These are phyloP conservation scores for Leptosphaerulina australis DNA, from an alignment of 2,329 filamentous ascomycete genomes.

Conservation along the genomic window DNA sequence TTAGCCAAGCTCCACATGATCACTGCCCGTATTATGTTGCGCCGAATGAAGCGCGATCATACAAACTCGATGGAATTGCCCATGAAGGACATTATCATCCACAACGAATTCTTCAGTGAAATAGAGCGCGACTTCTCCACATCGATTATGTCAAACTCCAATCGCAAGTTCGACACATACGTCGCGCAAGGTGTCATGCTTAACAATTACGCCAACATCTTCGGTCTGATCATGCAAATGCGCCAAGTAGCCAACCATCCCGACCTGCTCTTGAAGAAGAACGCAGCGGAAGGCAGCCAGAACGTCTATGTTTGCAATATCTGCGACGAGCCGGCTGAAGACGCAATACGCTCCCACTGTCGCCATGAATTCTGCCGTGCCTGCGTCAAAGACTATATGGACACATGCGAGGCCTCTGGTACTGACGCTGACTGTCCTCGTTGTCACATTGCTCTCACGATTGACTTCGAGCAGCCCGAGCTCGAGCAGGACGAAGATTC, in stretches of 20 bases:
- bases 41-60: conserved; percentile 91
- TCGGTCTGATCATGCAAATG: conserved; percentile 99
- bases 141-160: conserved; percentile 92
- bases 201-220: conserved; percentile 93
- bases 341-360: conserved; percentile 89
- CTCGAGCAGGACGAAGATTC: conserved; percentile 87
- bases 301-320: conserved; percentile 92
- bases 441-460: conserved; percentile 86
- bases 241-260: conserved; percentile 96
- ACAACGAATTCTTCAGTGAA: conserved; percentile 95
- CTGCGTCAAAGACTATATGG: conserved; percentile 80
- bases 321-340: conserved; percentile 94
- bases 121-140: conserved; percentile 94
- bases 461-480: conserved; percentile 93
- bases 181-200: conserved; percentile 92
- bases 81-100: conserved; percentile 88
- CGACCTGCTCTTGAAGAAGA: conserved; percentile 87
- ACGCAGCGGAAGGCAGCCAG: conserved; percentile 77
- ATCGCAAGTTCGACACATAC: conserved; percentile 92
- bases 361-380: conserved; percentile 89
- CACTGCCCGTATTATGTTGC: conserved; percentile 93
- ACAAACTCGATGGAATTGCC: conserved; percentile 95
- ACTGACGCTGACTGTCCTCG: conserved; percentile 76
- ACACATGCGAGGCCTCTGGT: conserved; percentile 70
- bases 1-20: conserved; percentile 84